phyloP scores from a whole-genome alignment of 1,139 yeast genomes.

The Martiniozyma asiatica region DNA sequence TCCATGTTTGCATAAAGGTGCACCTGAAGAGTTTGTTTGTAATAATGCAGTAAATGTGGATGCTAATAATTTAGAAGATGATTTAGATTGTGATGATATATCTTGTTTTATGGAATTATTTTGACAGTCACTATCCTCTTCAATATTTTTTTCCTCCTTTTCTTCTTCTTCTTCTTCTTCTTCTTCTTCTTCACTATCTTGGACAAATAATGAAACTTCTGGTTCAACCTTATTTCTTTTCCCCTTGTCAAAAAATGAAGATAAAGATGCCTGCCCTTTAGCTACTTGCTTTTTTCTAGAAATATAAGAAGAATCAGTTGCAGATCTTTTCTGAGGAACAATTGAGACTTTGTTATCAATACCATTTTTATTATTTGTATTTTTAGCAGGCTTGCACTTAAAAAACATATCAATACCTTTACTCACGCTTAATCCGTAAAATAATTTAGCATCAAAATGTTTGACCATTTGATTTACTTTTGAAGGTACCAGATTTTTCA shows the following conservation, averaged over 20 bases:
- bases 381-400: slow-evolving; percentile 2
- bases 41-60: slow-evolving; percentile 11
- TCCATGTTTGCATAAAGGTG: slow-evolving; percentile 41
- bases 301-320: slow-evolving; percentile 9
- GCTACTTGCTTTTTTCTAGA: slow-evolving; percentile 17
- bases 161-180: background rate
- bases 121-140: background rate
- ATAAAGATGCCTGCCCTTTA: slow-evolving; percentile 17
- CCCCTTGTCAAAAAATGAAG: slow-evolving; percentile 16
- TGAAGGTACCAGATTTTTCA: background rate
- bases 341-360: background rate
- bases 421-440: slow-evolving; percentile 38
- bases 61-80: slow-evolving; percentile 6
- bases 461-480: slow-evolving; percentile 4
- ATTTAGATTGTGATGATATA: background rate
- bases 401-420: slow-evolving; percentile 44
- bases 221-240: slow-evolving; percentile 1
- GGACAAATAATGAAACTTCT: slow-evolving; percentile 9
- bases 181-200: slow-evolving; percentile 10
- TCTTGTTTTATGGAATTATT: background rate
- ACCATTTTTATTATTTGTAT: background rate
- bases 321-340: slow-evolving; percentile 1
- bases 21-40: slow-evolving; percentile 6
- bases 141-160: no score
- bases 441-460: slow-evolving; percentile 46